Percentiles rank a stretch among this genome's conserved stretches.
phyloP scores from a whole-genome alignment of 768 basidiomycete species.

The Russula brevipes region DNA sequence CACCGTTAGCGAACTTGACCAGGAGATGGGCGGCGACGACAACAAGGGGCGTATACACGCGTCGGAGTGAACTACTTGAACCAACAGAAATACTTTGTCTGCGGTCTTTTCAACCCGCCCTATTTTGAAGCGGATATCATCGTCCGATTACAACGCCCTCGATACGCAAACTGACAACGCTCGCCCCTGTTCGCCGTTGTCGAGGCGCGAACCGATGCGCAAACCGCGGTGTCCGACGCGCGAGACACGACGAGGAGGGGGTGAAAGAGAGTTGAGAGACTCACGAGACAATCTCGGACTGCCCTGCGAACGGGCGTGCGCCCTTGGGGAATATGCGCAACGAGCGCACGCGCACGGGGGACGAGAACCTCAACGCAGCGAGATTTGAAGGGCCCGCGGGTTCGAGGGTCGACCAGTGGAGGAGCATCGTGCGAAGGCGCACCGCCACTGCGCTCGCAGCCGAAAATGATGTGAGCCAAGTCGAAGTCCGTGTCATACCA shows the following conservation, averaged over 20 bases:
- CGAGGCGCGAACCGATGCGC: not conserved
- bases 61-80: conserved; percentile 49
- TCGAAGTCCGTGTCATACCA: no score
- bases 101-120: conserved; percentile 63
- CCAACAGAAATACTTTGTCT: conserved; percentile 76
- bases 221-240: not conserved
- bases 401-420: conserved; percentile 63
- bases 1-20: not conserved
- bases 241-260: no score
- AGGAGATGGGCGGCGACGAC: not conserved
- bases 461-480: no score
- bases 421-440: conserved; percentile 17
- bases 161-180: not conserved
- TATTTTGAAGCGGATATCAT: conserved; percentile 72
- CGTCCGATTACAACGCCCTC: conserved; percentile 12
- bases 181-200: no score
- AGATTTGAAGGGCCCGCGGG: conserved; percentile 54
- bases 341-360: conserved; percentile 60
- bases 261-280: conserved; percentile 28
- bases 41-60: not conserved
- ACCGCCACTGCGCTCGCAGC: no score
- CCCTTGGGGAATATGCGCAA: conserved; percentile 68
- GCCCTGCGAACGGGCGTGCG: conserved; percentile 53
- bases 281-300: conserved; percentile 60
- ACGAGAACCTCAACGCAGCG: conserved; percentile 67